Base-by-base conservation (phyloP, 306 rosid genomes). In the Glycyrrhiza uralensis region DNA sequence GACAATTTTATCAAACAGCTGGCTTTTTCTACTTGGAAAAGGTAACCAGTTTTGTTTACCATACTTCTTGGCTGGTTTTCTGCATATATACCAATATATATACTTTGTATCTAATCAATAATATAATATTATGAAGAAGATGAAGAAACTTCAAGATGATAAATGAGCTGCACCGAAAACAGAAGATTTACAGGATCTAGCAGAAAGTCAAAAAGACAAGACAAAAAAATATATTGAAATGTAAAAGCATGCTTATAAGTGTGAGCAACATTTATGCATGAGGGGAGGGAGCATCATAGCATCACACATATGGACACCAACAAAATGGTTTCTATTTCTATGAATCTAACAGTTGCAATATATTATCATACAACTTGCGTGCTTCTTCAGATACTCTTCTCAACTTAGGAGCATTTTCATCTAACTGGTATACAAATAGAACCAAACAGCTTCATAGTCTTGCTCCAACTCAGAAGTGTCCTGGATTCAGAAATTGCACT, bases 91-190 rank as follows among this genome's bases (percentile, higher is more conserved):
- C 23, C 38, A 30, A 15, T n/a, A 26, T 49, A 15, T n/a, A 26
- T 49, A 51, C 22, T 28, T 52, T 69, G 45, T 17, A 41, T 36
- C 29, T 46, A 77, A 75, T 76, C 17, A 36, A 18, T 2, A 66
- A 42, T 23, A 22, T 50, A 19, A 7, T 42, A 28, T 81, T 54
- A 51, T 42, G 33, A 33, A 71, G 14, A 69, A 54, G 58, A 69
- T 71, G 58, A 71, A 55, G 77, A 79, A 63, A 3, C 79, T 80
- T 44, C 61, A 71, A 35, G 79, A 73, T 47, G 2, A n/a, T n/a
- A n/a, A 82, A 72, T 77, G 80, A 79, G 78, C 72, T 81, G 82
- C 68, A 63, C 68, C 69, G 47, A 79, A 45, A 42, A 70, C 26
- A 19, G 56, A 35, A 77, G 72, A 71, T 78, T 80, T 66, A 61